A percentile compares a stretch with the other conserved stretches of the same genome.
Conservation (phyloP, 164 flowering plant species). For the Macadamia integrifolia region DNA sequence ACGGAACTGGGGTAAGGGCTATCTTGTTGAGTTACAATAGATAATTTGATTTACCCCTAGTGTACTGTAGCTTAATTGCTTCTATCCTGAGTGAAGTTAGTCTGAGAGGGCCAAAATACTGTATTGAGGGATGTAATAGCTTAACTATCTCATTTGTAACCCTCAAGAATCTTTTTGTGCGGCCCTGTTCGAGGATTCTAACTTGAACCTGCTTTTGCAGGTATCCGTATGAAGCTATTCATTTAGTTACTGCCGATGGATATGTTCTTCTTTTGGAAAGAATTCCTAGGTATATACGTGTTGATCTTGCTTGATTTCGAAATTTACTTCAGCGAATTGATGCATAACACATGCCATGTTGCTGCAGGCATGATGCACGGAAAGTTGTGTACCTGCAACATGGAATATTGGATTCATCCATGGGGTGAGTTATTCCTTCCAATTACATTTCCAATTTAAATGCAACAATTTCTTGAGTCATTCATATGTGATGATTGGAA, state of each 20-base stretch:
- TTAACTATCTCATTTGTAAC: not conserved
- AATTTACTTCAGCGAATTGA: constrained; percentile 1
- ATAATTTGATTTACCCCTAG: not conserved
- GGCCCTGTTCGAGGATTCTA: constrained; percentile 1
- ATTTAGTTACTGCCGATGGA: constrained; percentile 86
- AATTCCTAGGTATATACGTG: constrained; percentile 68
- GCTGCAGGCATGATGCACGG: constrained; percentile 71
- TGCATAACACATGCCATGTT: constrained; percentile 13
- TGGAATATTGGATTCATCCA: constrained; percentile 89
- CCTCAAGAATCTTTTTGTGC: not conserved
- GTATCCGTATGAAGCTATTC: constrained; percentile 97
- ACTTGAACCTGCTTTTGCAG: constrained; percentile 27
- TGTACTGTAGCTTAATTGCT: not conserved
- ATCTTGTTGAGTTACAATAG: not conserved
- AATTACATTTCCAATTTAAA: not conserved
- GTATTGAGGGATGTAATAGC: not conserved
- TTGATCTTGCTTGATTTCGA: not conserved
- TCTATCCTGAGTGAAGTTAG: not conserved
- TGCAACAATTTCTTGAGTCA: not conserved
- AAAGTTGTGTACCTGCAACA: constrained; percentile 91
- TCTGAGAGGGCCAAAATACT: not conserved
- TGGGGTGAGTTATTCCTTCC: constrained; percentile 66
- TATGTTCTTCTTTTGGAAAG: constrained; percentile 93
- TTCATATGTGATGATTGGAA: not conserved
- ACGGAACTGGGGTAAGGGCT: constrained; percentile 87